Conservation (phyloP, 345 rosid species). For the Eucalyptus cladocalyx region DNA sequence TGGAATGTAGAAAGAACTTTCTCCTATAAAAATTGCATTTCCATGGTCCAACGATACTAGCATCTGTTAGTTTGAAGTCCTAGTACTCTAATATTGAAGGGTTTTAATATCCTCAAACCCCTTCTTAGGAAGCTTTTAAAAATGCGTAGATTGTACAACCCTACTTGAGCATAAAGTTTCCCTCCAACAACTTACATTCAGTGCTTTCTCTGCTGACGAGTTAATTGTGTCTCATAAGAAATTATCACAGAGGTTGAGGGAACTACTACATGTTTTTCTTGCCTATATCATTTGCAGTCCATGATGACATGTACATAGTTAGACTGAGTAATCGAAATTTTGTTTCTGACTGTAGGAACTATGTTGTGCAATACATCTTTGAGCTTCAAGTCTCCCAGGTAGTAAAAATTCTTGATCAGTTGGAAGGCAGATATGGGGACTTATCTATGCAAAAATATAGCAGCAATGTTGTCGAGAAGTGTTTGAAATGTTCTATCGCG, state of each 20-base stretch:
- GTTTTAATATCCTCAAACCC: background rate
- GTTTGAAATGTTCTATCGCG: constrained; percentile 15
- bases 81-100: background rate
- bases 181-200: background rate
- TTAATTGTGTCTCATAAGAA: background rate
- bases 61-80: background rate
- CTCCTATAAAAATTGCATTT: background rate
- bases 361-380: background rate
- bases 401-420: background rate
- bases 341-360: background rate
- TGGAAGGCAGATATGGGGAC: background rate
- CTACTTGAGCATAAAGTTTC: background rate
- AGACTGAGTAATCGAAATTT: background rate
- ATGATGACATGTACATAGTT: background rate
- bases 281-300: background rate
- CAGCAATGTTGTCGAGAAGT: constrained; percentile 22
- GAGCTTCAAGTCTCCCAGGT: background rate
- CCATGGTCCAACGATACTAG: background rate
- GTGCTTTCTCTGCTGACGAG: background rate
- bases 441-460: background rate
- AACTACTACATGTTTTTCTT: background rate
- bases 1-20: background rate
- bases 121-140: background rate
- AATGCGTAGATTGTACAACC: background rate
- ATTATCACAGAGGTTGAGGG: background rate